Evolutionary conservation across 257 asterid genomes (phyloP).

Genomic region (Thymus quinquecostatus): DNA sequence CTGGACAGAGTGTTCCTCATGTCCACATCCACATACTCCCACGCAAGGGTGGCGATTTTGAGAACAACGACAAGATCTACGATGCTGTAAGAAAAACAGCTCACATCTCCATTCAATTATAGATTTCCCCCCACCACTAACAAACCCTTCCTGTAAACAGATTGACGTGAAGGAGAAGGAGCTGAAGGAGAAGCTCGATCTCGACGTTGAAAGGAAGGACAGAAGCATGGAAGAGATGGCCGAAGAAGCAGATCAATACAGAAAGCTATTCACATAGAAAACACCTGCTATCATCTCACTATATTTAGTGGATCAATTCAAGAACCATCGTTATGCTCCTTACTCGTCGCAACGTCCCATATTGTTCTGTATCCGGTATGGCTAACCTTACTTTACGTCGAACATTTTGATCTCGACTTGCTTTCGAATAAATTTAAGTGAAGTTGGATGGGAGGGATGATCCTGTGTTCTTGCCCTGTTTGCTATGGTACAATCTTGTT

Average conservation of each 20-base stretch:
- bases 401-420: neutral
- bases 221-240: slow-evolving; percentile 86
- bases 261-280: slow-evolving; percentile 64
- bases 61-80: slow-evolving; percentile 81
- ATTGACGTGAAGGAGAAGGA: slow-evolving; percentile 83
- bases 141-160: slow-evolving; percentile 42
- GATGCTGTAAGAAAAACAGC: slow-evolving; percentile 70
- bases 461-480: neutral
- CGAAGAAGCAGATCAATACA: slow-evolving; percentile 78
- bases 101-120: slow-evolving; percentile 6
- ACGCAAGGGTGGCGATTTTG: slow-evolving; percentile 77
- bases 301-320: neutral
- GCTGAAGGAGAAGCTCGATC: slow-evolving; percentile 79
- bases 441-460: neutral
- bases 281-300: neutral
- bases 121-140: slow-evolving; percentile 11
- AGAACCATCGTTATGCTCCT: neutral
- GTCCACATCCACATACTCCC: slow-evolving; percentile 91
- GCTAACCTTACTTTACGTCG: slow-evolving; percentile 1
- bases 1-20: slow-evolving; percentile 92
- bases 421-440: neutral
- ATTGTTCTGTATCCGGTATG: neutral
- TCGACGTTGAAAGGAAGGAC: slow-evolving; percentile 88
- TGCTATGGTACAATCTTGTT: neutral
- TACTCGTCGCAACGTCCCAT: neutral